These are phyloP conservation scores for Cystobasidium ongulense DNA, from an alignment of 768 basidiomycete species.

Conservation along the genomic window DNA sequence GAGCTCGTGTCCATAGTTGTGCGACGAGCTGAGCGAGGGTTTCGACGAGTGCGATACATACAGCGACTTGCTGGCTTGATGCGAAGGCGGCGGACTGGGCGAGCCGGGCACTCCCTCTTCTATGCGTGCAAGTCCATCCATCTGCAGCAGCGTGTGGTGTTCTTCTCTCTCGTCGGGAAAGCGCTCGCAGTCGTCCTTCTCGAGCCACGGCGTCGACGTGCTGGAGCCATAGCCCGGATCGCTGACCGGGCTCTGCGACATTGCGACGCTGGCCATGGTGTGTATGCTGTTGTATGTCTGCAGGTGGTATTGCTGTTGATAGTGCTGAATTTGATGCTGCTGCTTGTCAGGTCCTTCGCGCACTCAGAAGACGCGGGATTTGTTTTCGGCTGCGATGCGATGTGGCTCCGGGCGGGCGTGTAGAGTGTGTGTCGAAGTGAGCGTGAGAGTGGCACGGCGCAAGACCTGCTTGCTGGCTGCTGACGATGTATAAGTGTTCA, in stretches of 20 bases:
- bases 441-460: neutral
- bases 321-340: no score
- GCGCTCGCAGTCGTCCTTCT: neutral
- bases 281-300: neutral
- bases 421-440: neutral
- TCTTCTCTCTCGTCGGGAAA: neutral
- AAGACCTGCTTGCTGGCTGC: neutral
- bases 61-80: neutral
- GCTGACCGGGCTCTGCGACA: neutral
- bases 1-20: neutral
- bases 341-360: neutral
- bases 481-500: no score
- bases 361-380: neutral
- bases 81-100: neutral
- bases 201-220: neutral
- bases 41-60: constrained; percentile 2
- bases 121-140: neutral
- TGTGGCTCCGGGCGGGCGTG: neutral
- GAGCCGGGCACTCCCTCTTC: neutral
- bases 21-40: constrained; percentile 6
- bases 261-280: neutral
- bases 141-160: constrained; percentile 1
- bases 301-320: no score
- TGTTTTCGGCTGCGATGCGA: neutral
- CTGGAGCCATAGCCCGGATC: neutral